Base-by-base conservation (phyloP, 345 rosid genomes). In the Hirschfeldia incana region DNA sequence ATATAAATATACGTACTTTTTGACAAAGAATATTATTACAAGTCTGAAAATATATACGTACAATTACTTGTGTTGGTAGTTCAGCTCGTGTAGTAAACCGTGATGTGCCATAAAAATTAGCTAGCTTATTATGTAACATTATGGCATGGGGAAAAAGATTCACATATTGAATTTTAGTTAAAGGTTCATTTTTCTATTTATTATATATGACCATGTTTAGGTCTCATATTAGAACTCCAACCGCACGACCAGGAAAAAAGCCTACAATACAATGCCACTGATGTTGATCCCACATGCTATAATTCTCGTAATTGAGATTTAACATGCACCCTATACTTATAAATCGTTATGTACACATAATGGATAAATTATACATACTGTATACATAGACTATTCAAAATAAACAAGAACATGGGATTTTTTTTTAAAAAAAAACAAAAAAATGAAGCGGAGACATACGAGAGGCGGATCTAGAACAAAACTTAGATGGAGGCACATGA, bases 321-420 rank as follows among this genome's bases (percentile, higher is more conserved):
- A 80, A 80, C 83, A 80, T 80, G 83, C 80, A 75, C 62, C 44
- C 75, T 70, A 42, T 55, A 62, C 46, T 51, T 32, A 27, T 21
- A 69, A 69, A 26, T 80, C 69, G 9, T 8, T 8, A 17, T 53
- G 10, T 32, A 16, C 32, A 3, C 58, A 51, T 53, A 53, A 53
- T 53, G 60, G 60, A 16, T 51, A 6, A 15, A 53, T 53, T 53
- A 17, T 53, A 53, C 26, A 53, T 6, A 53, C 10, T 53, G 16
- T 51, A 53, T 53, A 53, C 10, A 16, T 16, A 16, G 26, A 53
- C 27, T 53, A 51, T 53, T 53, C 60, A 16, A 53, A 53, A 53
- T 53, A 53, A 15, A 16, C 16, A 53, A 53, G 60, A 53, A 53
- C 26, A 15, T 53, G 59, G 15, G 5, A 13, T 49, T 49, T 21